Percentiles rank a stretch among this genome's conserved stretches.
phyloP scores from a whole-genome alignment of 2,329 filamentous ascomycete genomes.

The Xylariomycetidae sp. region DNA sequence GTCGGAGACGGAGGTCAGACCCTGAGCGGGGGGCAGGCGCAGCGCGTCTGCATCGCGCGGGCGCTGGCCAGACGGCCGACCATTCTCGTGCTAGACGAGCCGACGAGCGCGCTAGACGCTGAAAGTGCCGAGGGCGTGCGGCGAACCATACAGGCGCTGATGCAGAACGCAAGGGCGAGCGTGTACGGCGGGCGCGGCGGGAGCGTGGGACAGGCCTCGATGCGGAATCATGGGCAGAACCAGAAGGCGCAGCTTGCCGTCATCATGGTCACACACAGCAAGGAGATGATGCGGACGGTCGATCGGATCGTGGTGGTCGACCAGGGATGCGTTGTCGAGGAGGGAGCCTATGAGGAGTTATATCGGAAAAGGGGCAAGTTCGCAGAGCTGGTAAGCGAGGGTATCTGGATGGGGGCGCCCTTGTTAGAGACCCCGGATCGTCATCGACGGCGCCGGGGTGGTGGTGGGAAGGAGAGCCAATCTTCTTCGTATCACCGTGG shows the following conservation, averaged over 20 bases:
- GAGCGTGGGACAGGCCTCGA: slow-evolving; percentile 19
- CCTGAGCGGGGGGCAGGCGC: slow-evolving; percentile 77
- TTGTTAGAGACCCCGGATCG: too few species aligned
- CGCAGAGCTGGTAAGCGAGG: slow-evolving; percentile 34
- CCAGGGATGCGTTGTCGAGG: slow-evolving; percentile 61
- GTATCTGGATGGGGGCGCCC: slow-evolving; percentile 13
- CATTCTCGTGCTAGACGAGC: slow-evolving; percentile 80
- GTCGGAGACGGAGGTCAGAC: slow-evolving; percentile 72
- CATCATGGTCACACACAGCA: slow-evolving; percentile 75
- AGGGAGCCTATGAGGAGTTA: slow-evolving; percentile 63
- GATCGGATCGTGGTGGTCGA: slow-evolving; percentile 70
- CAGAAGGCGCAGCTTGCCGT: slow-evolving; percentile 51
- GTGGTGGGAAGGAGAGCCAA: too few species aligned
- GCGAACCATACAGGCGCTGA: slow-evolving; percentile 53
- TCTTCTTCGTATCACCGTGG: too few species aligned
- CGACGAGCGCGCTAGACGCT: slow-evolving; percentile 74
- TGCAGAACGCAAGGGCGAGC: slow-evolving; percentile 24
- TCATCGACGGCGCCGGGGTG: too few species aligned
- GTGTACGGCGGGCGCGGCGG: slow-evolving; percentile 3
- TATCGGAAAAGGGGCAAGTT: slow-evolving; percentile 39
- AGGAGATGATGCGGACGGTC: slow-evolving; percentile 81
- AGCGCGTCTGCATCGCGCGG: slow-evolving; percentile 75
- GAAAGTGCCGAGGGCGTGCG: slow-evolving; percentile 62
- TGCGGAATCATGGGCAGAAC: background rate
- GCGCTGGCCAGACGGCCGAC: slow-evolving; percentile 68